These are phyloP conservation scores for Sugiyamaella qingdaonensis DNA, from an alignment of 805 yeast species.

Conservation along the genomic window DNA sequence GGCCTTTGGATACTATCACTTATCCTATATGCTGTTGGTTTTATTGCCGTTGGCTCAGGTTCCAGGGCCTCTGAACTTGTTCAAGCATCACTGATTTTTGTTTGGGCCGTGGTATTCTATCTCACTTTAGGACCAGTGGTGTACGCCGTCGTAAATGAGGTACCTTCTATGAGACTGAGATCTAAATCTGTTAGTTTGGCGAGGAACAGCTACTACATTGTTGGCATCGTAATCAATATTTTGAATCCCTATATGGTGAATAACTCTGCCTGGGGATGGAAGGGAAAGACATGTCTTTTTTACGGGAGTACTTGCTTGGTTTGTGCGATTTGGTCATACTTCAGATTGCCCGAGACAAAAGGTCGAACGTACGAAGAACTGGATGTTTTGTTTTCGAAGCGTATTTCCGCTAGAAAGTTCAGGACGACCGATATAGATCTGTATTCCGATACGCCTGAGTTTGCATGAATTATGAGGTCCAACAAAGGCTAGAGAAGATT, in stretches of 20 bases:
- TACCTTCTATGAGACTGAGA: constrained; percentile 39
- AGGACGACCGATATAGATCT: no score
- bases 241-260: constrained; percentile 45
- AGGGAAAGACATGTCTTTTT: constrained; percentile 45
- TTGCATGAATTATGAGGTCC: no score
- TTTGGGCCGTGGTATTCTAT: constrained; percentile 36
- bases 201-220: constrained; percentile 29
- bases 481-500: no score
- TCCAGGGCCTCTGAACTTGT: no score
- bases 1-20: constrained; percentile 37
- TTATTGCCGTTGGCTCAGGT: constrained; percentile 38
- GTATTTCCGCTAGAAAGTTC: constrained; percentile 28
- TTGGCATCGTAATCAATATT: constrained; percentile 15
- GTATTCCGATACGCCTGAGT: no score
- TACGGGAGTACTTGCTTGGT: constrained; percentile 37
- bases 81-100: constrained; percentile 14
- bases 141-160: constrained; percentile 39
- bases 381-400: constrained; percentile 45
- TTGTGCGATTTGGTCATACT: constrained; percentile 41
- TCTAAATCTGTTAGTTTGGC: constrained; percentile 41
- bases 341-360: constrained; percentile 55
- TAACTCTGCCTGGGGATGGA: constrained; percentile 42
- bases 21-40: constrained; percentile 42
- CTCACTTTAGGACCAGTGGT: constrained; percentile 42
- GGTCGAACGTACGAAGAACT: constrained; percentile 56